phyloP scores from a whole-genome alignment of 768 basidiomycete genomes.

The Kondoa subrosea region DNA sequence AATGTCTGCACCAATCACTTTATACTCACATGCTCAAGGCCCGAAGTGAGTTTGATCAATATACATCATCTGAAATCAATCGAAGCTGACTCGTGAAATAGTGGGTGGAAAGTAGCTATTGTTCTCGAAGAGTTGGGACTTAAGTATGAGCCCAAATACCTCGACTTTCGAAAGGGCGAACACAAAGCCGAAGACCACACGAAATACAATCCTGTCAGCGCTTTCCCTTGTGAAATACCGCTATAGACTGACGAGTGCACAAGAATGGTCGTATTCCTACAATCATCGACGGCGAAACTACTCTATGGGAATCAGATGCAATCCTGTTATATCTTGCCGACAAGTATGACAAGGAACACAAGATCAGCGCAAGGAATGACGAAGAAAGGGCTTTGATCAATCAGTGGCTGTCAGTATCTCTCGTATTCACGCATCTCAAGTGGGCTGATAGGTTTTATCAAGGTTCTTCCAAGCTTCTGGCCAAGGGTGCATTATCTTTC shows the following conservation, averaged over 20 bases:
- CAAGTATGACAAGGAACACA: background rate
- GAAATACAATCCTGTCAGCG: background rate
- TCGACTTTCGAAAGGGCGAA: background rate
- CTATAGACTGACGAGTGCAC: background rate
- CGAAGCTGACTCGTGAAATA: too few species aligned
- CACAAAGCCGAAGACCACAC: background rate
- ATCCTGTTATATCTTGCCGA: background rate
- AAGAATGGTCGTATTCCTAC: background rate
- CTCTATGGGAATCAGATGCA: background rate
- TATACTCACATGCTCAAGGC: too few species aligned
- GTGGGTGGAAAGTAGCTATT: too few species aligned
- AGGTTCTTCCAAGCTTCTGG: background rate
- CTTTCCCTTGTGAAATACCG: background rate
- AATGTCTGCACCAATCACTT: too few species aligned
- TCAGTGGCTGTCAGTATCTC: background rate
- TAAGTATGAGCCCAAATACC: background rate
- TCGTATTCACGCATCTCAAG: too few species aligned
- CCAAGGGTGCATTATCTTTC: background rate
- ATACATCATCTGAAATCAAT: too few species aligned
- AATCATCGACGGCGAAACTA: background rate
- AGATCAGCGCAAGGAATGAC: background rate
- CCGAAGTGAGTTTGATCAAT: too few species aligned
- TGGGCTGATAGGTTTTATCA: too few species aligned
- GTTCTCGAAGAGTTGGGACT: background rate
- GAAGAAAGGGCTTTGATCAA: background rate